phyloP scores from a whole-genome alignment of 2,329 filamentous ascomycete species.

The Hypoxylon sp. region DNA sequence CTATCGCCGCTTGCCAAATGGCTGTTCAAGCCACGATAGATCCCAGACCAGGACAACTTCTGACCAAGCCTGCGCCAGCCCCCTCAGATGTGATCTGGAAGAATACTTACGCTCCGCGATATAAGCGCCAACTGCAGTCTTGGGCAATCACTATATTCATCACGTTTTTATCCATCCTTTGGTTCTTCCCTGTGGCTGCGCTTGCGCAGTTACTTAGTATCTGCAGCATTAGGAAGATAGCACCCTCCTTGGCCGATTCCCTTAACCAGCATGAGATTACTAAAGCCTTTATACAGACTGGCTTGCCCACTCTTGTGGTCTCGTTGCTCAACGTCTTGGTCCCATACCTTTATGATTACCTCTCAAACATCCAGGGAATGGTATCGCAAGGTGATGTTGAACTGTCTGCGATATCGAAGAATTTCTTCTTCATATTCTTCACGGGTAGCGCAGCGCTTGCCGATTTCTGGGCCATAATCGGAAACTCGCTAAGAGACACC shows the following conservation, averaged over 20 bases:
- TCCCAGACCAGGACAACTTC: conserved; percentile 85
- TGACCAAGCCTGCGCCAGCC: conserved; percentile 88
- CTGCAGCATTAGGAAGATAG: conserved; percentile 81
- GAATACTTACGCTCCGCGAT: conserved; percentile 88
- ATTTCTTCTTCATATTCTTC: conserved; percentile 99
- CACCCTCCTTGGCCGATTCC: conserved; percentile 77
- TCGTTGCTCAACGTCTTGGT: conserved; percentile 91
- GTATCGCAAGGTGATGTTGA: conserved; percentile 96
- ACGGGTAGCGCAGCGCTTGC: conserved; percentile 82
- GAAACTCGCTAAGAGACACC: conserved; percentile 83
- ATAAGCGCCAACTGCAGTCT: conserved; percentile 79
- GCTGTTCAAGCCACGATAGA: conserved; percentile 95
- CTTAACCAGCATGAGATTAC: conserved; percentile 79
- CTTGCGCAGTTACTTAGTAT: conserved; percentile 85
- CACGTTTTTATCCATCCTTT: conserved; percentile 85
- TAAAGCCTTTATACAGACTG: conserved; percentile 85
- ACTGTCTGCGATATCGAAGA: conserved; percentile 95
- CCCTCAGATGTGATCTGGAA: conserved; percentile 95
- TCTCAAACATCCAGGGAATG: conserved; percentile 93
- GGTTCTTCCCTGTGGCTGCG: conserved; percentile 85
- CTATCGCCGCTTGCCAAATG: conserved; percentile 93
- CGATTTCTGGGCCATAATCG: conserved; percentile 79
- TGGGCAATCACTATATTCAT: conserved; percentile 91
- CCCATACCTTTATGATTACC: conserved; percentile 93
- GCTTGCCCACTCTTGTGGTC: conserved; percentile 86